A percentile compares a stretch with the other conserved stretches of the same genome.
Evolutionary conservation across 805 yeast genomes (phyloP).

Genomic region (Pichia cabralensis): DNA sequence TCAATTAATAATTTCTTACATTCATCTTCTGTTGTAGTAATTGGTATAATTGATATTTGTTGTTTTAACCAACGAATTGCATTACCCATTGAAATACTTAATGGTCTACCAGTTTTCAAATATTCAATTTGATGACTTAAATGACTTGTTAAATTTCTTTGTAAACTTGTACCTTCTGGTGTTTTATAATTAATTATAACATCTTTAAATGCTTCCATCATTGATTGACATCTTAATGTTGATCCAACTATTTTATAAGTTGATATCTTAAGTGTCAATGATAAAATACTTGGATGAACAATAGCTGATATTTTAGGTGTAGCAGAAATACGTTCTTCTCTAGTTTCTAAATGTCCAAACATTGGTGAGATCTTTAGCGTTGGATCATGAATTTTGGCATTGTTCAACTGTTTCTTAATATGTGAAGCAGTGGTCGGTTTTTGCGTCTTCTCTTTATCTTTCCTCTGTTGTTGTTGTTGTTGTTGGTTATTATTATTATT

Average conservation of each 20-base stretch:
- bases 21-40: slow-evolving; percentile 54
- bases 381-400: slow-evolving; percentile 36
- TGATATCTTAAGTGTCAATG: slow-evolving; percentile 71
- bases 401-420: slow-evolving; percentile 43
- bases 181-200: slow-evolving; percentile 76
- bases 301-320: slow-evolving; percentile 51
- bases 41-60: slow-evolving; percentile 73
- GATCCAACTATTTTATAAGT: slow-evolving; percentile 87
- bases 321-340: slow-evolving; percentile 60
- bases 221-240: slow-evolving; percentile 70
- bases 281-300: slow-evolving; percentile 78
- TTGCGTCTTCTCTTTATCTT: slow-evolving; percentile 2
- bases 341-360: slow-evolving; percentile 71
- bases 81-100: slow-evolving; percentile 93
- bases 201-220: slow-evolving; percentile 74
- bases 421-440: slow-evolving; percentile 38
- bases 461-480: slow-evolving; percentile 2
- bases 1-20: slow-evolving; percentile 59
- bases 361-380: slow-evolving; percentile 48
- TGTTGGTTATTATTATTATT: neutral
- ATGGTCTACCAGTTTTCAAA: slow-evolving; percentile 81
- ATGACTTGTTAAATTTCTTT: slow-evolving; percentile 81
- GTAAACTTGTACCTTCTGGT: slow-evolving; percentile 74
- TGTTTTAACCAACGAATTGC: slow-evolving; percentile 96
- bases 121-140: slow-evolving; percentile 89